Conservation (phyloP, 164 flowering plant genomes). For the Echeveria elegans region DNA sequence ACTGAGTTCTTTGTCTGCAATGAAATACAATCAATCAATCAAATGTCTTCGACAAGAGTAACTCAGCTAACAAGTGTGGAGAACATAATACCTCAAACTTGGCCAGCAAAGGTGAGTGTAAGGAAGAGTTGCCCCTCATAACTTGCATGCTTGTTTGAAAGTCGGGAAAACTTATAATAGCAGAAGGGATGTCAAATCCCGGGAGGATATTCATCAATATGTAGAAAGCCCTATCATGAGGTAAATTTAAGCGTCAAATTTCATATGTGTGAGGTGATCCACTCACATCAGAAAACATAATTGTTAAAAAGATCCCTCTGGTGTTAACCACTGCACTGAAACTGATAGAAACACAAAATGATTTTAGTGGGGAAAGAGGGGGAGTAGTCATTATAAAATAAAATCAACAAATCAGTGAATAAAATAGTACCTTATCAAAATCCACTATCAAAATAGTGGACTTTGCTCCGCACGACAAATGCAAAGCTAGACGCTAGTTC, state of each 20-base stretch:
- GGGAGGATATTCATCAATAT: conserved; percentile 93
- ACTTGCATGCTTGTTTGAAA: conserved; percentile 38
- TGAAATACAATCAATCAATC: conserved; percentile 12
- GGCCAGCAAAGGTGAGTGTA: conserved; percentile 40
- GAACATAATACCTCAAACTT: conserved; percentile 54
- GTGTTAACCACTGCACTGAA: not conserved
- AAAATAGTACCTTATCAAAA: conserved; percentile 94
- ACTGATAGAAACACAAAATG: not conserved
- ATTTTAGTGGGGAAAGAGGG: not conserved
- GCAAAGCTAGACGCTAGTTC: conserved; percentile 66
- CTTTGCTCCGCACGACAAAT: conserved; percentile 48
- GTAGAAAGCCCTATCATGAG: conserved; percentile 66
- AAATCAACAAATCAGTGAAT: too few species aligned
- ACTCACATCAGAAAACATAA: not conserved
- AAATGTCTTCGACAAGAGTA: not conserved
- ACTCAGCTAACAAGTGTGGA: too few species aligned
- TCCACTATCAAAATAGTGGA: conserved; percentile 65
- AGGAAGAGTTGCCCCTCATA: conserved; percentile 25
- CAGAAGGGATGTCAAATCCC: conserved; percentile 96
- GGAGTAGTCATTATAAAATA: too few species aligned
- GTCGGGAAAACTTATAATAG: conserved; percentile 67
- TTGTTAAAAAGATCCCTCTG: not conserved
- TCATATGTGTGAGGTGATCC: not conserved
- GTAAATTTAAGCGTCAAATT: not conserved
- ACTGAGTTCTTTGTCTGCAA: conserved; percentile 57